These are phyloP conservation scores for Botrytis pseudocinerea DNA, from an alignment of 2,329 filamentous ascomycete genomes.

Conservation along the genomic window DNA sequence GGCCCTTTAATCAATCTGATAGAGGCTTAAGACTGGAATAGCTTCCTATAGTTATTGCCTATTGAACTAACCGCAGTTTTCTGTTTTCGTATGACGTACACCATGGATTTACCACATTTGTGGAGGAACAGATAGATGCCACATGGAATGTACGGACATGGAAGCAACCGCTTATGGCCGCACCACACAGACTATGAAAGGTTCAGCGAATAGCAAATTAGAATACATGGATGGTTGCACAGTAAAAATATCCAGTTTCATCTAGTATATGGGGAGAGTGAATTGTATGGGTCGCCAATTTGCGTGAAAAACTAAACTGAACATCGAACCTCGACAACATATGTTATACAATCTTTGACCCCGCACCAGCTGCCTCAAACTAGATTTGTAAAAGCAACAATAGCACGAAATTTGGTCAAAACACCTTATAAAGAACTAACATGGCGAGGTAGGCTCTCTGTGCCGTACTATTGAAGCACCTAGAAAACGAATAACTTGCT, in stretches of 20 bases:
- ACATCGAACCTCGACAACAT: constrained; percentile 4
- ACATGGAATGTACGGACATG: not conserved
- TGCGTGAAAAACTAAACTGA: not conserved
- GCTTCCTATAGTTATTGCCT: not conserved
- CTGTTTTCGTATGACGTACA: constrained; percentile 1
- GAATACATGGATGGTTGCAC: not conserved
- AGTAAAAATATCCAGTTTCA: not conserved
- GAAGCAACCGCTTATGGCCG: constrained; percentile 5
- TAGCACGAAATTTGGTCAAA: not conserved
- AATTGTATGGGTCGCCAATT: constrained; percentile 11
- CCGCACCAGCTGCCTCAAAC: not conserved
- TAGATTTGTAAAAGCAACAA: not conserved
- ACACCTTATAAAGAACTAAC: not conserved
- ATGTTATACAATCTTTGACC: not conserved
- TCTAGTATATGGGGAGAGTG: not conserved
- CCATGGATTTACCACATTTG: not conserved
- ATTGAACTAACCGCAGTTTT: not conserved
- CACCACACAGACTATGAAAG: not conserved
- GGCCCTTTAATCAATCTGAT: not conserved
- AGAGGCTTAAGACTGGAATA: not conserved
- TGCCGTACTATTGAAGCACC: not conserved
- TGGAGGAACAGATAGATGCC: constrained; percentile 1
- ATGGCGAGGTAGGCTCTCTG: constrained; percentile 18
- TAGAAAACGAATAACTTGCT: constrained; percentile 6
- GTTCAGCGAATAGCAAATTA: not conserved